These are phyloP conservation scores for Carex cristatella DNA, from an alignment of 176 grass and related monocot genomes.

Conservation along the genomic window DNA sequence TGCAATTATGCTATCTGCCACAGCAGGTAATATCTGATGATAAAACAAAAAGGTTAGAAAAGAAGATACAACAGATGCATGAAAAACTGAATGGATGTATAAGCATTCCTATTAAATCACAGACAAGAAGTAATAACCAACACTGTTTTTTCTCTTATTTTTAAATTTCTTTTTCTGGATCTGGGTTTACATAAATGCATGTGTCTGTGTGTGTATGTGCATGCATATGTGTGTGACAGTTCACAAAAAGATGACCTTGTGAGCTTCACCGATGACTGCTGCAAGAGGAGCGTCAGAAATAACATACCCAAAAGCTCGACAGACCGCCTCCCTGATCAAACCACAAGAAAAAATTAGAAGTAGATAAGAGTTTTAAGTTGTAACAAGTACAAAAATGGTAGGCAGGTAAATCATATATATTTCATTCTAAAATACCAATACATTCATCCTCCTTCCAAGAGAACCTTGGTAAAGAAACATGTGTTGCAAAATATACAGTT, in stretches of 20 bases:
- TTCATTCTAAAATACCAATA: slow-evolving; percentile 15
- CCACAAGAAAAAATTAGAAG: slow-evolving; percentile 4
- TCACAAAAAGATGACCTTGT: slow-evolving; percentile 42
- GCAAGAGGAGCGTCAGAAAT: slow-evolving; percentile 79
- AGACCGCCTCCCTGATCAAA: slow-evolving; percentile 48
- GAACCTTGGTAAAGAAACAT: not conserved
- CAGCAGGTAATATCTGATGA: slow-evolving; percentile 55
- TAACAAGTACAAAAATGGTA: not conserved
- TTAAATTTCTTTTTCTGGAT: not conserved
- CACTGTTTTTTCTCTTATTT: not conserved
- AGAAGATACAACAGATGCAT: not conserved
- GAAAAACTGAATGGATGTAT: slow-evolving; percentile 7
- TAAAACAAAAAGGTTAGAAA: slow-evolving; percentile 19
- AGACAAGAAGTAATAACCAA: not conserved
- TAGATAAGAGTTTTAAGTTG: not conserved
- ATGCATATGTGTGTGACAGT: not conserved
- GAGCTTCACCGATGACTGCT: slow-evolving; percentile 72
- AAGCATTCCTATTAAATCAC: not conserved
- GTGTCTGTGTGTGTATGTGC: not conserved
- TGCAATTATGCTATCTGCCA: slow-evolving; percentile 66
- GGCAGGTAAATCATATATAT: not conserved
- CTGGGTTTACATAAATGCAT: not conserved
- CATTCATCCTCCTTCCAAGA: not conserved
- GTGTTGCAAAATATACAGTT: not conserved
- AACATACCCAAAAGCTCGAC: slow-evolving; percentile 78